Base-by-base conservation (phyloP, 306 rosid species). In the Carpinus fangiana region DNA sequence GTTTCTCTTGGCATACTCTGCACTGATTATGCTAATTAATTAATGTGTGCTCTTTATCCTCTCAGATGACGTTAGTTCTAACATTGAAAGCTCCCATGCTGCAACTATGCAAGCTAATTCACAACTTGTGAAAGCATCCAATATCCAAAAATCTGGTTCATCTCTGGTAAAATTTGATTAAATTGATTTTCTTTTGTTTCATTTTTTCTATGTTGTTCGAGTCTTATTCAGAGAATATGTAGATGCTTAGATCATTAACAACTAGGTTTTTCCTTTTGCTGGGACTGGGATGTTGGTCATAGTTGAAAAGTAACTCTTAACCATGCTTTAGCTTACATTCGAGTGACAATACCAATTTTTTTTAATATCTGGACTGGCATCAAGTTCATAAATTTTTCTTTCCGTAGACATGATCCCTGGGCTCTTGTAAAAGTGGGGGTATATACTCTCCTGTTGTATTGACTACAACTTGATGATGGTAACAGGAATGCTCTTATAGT, bases 91-190 rank as follows among this genome's bases (percentile, higher is more conserved):
- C 73, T 74, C 98, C 21, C 97, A 94, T 16, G 90, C 84, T 72
- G 92, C 97, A 36, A 94, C 93, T 31, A 79, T 55, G 52, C 93
- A 92, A 83, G 98, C 84, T 67, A 90, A 67, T 52, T 70, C 98
- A n/a, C 93, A 94, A 62, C 96, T 94, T 54, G 89, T 46, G 17
- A 88, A 92, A 83, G 97, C 98, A 23, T 79, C 98, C 5, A 94
- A 89, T 83, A 88, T 91, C 53, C 98, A 94, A 72, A 89, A 83
- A 88, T 94, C 97, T 65, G 90, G 88, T 84, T 94, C 98, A 48
- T 92, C 98, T 79, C 86, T 94, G 96, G 98, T 94, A 89, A 84
- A 73, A 47, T 70, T 62, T 38, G 43, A 31, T 64, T 64, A 17
- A 41, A 34, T 28, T n/a, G 51, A 10, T 36, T 66, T 10, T 10